Evolutionary conservation across 148 eudicot species (phyloP), one percentile per base, ranked within the genome.

Genomic region (Silene uniflora): DNA sequence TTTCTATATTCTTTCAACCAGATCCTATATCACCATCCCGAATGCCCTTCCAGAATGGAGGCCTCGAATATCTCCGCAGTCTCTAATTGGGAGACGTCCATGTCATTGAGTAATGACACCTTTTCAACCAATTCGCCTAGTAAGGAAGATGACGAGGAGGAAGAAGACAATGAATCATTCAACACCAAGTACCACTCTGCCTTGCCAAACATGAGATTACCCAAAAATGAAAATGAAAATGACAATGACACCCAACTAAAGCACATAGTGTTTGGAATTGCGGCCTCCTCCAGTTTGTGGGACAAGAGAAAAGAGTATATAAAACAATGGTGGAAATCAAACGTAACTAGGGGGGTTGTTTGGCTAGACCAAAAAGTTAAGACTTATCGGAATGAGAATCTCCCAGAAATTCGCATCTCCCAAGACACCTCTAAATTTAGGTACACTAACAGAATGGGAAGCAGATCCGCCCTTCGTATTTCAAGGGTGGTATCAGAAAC

Each of bases 251-350:
- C 88, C 3, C 73, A 81, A 76, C 75, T 82, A 6, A 85, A 83
- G 21, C 89, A 88, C 83, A 75, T 88, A n/a, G 88, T 84, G 10
- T 89, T 87, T 59, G 84, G 91, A 32, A 86, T 90, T 44, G 93
- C 89, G 0, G 89, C 85, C 0, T 88, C 90, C 7, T 73, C 93
- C 1, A 68, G 67, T 39, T 46, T 90, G 21, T 88, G 91, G 94
- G 79, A 84, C 6, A 71, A 23, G 61, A 81, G 91, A 64, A 90
- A 90, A 62, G 90, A 86, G 70, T 90, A 90, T 69, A 54, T 90
- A 4, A 86, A 90, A 62, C 78, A 80, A 67, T 90, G 94, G 91
- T 90, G 94, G 91, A 77, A 82, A 71, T 86, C 83, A 0, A 79
- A 78, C 49, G 84, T 85, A 49, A 90, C 89, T 4, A 71, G 91